A percentile compares a stretch with the other conserved stretches of the same genome.
phyloP scores from a whole-genome alignment of 2,329 filamentous ascomycete species.

The Ascochyta clinopodiicola region DNA sequence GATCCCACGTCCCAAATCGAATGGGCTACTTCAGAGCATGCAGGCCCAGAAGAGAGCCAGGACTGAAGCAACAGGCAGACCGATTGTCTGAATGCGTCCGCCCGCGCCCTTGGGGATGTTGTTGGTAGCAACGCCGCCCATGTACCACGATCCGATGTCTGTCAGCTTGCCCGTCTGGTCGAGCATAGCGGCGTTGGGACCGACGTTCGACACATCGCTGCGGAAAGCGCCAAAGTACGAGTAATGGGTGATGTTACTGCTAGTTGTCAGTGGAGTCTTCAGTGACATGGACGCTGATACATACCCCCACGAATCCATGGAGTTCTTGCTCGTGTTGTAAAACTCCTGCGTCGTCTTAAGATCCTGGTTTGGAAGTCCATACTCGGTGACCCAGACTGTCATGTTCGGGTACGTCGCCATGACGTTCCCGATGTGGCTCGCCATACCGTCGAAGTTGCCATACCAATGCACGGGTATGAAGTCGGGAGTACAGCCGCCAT shows the following conservation, averaged over 20 bases:
- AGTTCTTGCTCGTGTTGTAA: conserved; percentile 70
- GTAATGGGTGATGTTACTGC: conserved; percentile 68
- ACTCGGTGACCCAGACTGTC: conserved; percentile 81
- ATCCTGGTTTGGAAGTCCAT: conserved; percentile 64
- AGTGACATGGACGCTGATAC: conserved; percentile 24
- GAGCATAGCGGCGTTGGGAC: conserved; percentile 74
- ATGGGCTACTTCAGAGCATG: background rate
- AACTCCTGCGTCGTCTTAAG: conserved; percentile 67
- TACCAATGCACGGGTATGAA: conserved; percentile 63
- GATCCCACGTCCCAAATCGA: background rate
- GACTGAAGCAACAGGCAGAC: background rate
- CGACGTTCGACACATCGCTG: conserved; percentile 73
- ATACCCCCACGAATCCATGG: conserved; percentile 68
- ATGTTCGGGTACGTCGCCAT: conserved; percentile 56
- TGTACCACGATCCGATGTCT: conserved; percentile 78
- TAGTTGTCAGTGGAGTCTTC: background rate
- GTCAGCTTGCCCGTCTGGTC: conserved; percentile 72
- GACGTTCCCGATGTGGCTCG: conserved; percentile 69
- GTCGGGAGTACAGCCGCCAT: conserved; percentile 54
- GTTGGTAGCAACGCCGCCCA: conserved; percentile 57
- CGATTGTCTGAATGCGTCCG: conserved; percentile 7
- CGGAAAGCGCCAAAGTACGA: conserved; percentile 80
- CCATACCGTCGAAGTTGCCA: conserved; percentile 72
- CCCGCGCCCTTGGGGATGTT: conserved; percentile 11
- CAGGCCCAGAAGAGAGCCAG: conserved; percentile 10